Evolutionary conservation across 2,329 filamentous ascomycete genomes (phyloP).

Genomic region (Colletotrichum gigasporum): DNA sequence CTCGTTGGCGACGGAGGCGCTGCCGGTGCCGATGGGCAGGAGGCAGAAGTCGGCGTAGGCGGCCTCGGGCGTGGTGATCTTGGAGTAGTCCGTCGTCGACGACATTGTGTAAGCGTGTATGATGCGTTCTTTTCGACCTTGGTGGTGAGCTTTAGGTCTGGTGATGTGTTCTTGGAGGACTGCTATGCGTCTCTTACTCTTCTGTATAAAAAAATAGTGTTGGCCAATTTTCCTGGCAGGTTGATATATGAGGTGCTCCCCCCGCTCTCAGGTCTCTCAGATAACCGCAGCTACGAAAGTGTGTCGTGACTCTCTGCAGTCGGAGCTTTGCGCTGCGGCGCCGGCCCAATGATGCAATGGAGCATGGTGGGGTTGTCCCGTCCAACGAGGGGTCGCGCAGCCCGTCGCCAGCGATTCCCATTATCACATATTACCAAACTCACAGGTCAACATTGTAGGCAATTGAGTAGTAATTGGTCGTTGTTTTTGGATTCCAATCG

Average conservation of each 20-base stretch:
- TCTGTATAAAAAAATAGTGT: too few relatives aligned
- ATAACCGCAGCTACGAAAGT: too few relatives aligned
- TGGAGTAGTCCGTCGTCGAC: constrained; percentile 53
- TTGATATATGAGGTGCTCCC: too few relatives aligned
- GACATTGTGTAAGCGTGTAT: too few relatives aligned
- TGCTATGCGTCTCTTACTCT: too few relatives aligned
- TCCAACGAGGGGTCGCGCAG: constrained; percentile 5
- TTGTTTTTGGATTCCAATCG: neutral
- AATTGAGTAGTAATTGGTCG: neutral
- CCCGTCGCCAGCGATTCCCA: too few relatives aligned
- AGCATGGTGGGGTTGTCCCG: neutral
- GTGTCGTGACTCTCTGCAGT: neutral
- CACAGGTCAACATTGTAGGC: neutral
- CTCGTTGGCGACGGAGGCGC: constrained; percentile 79
- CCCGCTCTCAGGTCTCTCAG: too few relatives aligned
- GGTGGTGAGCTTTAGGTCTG: neutral
- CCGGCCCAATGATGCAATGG: constrained; percentile 7
- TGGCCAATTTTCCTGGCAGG: neutral
- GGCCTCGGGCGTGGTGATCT: constrained; percentile 71
- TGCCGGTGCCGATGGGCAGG: constrained; percentile 86
- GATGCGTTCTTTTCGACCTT: too few relatives aligned
- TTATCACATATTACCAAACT: neutral
- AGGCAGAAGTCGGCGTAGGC: constrained; percentile 94
- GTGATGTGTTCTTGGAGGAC: neutral
- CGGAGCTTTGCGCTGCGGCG: neutral